phyloP scores from a whole-genome alignment of 768 basidiomycete genomes.

The Hemileccinum impolitum region DNA sequence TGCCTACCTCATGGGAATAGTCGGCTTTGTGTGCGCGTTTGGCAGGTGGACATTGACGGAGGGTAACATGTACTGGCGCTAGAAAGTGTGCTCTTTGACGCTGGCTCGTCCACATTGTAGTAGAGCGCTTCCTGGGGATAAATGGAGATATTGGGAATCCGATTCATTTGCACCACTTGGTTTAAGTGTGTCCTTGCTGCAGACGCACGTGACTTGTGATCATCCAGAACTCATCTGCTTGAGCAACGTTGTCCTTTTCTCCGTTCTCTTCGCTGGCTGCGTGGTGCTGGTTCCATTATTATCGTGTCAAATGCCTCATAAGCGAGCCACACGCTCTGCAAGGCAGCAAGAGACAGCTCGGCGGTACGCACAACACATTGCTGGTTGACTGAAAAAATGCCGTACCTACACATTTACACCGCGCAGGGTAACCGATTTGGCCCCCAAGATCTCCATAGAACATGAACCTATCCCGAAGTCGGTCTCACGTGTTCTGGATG shows the following conservation, averaged over 20 bases:
- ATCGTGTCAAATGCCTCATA: slow-evolving; percentile 57
- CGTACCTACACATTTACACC: not conserved
- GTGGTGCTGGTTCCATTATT: slow-evolving; percentile 22
- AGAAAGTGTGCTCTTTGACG: slow-evolving; percentile 5
- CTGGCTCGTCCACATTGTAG: slow-evolving; percentile 7
- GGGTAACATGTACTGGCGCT: slow-evolving; percentile 43
- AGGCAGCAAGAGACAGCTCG: slow-evolving; percentile 42
- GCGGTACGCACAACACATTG: slow-evolving; percentile 35
- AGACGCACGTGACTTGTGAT: slow-evolving; percentile 18
- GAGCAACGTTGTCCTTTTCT: slow-evolving; percentile 15
- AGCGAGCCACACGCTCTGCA: slow-evolving; percentile 52
- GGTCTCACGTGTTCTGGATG: slow-evolving; percentile 60
- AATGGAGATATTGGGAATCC: slow-evolving; percentile 9
- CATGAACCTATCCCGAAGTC: slow-evolving; percentile 71
- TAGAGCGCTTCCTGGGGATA: not conserved
- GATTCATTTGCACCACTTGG: not conserved
- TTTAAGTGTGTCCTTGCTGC: too few species aligned
- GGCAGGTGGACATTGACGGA: slow-evolving; percentile 45
- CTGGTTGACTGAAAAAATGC: too few species aligned
- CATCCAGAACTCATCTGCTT: not conserved
- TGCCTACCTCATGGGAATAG: slow-evolving; percentile 58
- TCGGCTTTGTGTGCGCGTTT: slow-evolving; percentile 53
- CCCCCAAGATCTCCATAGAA: slow-evolving; percentile 43
- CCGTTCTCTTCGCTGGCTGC: not conserved
- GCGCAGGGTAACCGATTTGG: slow-evolving; percentile 48